Evolutionary conservation across 2,329 filamentous ascomycete species (phyloP).

Genomic region (Fusarium brachygibbosum): DNA sequence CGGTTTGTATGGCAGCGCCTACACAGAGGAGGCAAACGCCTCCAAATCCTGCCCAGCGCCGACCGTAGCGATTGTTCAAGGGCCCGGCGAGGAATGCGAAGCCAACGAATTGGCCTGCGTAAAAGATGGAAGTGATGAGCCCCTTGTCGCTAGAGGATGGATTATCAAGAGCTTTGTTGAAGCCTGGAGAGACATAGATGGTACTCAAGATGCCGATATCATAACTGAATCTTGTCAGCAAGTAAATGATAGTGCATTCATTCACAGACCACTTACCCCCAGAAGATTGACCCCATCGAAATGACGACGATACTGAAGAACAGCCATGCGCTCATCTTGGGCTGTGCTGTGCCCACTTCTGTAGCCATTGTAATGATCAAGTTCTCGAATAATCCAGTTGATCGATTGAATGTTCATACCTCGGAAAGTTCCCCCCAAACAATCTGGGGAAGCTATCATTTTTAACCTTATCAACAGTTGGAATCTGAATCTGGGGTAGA

Average conservation of each 20-base stretch:
- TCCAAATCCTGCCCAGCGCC: slow-evolving; percentile 11
- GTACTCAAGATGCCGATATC: slow-evolving; percentile 28
- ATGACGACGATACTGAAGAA: slow-evolving; percentile 25
- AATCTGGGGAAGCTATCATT: slow-evolving; percentile 23
- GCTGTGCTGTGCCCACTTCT: slow-evolving; percentile 7
- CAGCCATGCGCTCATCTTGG: slow-evolving; percentile 28
- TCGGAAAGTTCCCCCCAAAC: slow-evolving; percentile 7
- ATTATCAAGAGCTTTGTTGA: slow-evolving; percentile 14
- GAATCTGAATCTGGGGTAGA: slow-evolving; percentile 20
- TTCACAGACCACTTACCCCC: not conserved
- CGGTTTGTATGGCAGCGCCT: slow-evolving; percentile 24
- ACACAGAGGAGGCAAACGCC: slow-evolving; percentile 20
- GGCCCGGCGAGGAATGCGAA: slow-evolving; percentile 21
- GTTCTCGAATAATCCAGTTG: fast-evolving
- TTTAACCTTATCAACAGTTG: slow-evolving; percentile 12
- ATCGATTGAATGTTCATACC: not conserved
- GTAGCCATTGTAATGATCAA: slow-evolving; percentile 13
- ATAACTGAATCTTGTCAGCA: not conserved
- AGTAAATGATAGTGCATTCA: fast-evolving
- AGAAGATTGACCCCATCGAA: slow-evolving; percentile 27
- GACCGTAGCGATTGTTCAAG: slow-evolving; percentile 17
- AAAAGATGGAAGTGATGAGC: slow-evolving; percentile 24
- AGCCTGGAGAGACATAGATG: slow-evolving; percentile 23
- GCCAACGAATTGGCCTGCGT: slow-evolving; percentile 15
- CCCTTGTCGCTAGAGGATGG: slow-evolving; percentile 21